phyloP scores from a whole-genome alignment of 2,329 filamentous ascomycete species.

The Colletotrichum lini region DNA sequence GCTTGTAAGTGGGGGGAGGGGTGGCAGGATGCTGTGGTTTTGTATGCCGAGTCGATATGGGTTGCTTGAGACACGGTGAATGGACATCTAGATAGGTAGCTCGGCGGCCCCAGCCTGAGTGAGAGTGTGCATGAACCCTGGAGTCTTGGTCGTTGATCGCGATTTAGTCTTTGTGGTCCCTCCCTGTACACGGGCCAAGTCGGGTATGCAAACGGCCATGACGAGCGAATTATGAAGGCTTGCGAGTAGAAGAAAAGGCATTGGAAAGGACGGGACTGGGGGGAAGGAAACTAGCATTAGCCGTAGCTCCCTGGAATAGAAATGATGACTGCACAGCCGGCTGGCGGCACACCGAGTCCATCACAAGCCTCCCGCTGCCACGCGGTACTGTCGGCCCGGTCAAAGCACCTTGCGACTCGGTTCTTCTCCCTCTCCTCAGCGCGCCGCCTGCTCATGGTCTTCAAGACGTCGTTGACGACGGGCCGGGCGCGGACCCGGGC shows the following conservation, averaged over 20 bases:
- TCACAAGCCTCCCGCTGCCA: too few relatives aligned
- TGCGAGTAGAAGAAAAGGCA: background rate
- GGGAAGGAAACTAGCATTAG: background rate
- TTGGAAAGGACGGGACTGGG: background rate
- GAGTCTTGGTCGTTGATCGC: conserved; percentile 25
- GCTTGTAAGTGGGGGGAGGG: background rate
- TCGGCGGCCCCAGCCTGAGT: background rate
- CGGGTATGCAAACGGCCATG: background rate
- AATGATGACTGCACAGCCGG: background rate
- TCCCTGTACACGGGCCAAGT: background rate
- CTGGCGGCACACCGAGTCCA: background rate
- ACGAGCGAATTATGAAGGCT: background rate
- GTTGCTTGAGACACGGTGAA: background rate
- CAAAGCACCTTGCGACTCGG: background rate
- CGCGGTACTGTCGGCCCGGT: background rate
- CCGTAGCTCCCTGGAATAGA: background rate
- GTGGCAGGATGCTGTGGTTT: background rate
- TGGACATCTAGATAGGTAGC: background rate
- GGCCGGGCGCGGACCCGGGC: conserved; percentile 51
- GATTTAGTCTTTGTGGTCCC: background rate
- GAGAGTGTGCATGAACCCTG: conserved; percentile 23
- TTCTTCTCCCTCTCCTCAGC: background rate
- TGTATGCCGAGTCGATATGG: background rate
- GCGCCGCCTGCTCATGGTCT: conserved; percentile 10
- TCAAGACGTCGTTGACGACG: conserved; percentile 47